Conservation (phyloP, 768 basidiomycete species). For the Chalciporus piperatus region DNA sequence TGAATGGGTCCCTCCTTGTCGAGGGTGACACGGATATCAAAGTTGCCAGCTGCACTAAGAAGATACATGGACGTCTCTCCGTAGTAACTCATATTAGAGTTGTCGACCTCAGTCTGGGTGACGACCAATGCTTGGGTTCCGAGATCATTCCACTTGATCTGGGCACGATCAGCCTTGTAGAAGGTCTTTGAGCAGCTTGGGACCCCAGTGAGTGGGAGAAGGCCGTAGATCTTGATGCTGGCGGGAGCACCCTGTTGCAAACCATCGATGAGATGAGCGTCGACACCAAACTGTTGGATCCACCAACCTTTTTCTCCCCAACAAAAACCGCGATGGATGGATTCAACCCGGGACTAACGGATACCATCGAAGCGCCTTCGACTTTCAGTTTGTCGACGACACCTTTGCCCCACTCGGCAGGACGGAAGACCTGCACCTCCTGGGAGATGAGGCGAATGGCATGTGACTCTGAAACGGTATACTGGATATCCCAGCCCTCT, state of each 20-base stretch:
- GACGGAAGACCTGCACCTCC: conserved; percentile 82
- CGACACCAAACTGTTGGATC: not conserved
- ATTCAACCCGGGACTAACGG: conserved; percentile 81
- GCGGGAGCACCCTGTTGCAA: conserved; percentile 75
- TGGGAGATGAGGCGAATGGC: conserved; percentile 76
- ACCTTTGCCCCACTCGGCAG: conserved; percentile 76
- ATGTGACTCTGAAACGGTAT: conserved; percentile 85
- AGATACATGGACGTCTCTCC: conserved; percentile 96
- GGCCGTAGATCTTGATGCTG: conserved; percentile 77
- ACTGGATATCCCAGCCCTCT: conserved; percentile 90
- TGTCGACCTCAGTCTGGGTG: conserved; percentile 96
- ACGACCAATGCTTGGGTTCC: conserved; percentile 90
- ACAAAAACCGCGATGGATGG: conserved; percentile 90
- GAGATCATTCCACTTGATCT: conserved; percentile 94
- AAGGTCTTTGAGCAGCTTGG: conserved; percentile 90
- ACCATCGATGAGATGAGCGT: no score
- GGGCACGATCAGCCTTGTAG: conserved; percentile 91
- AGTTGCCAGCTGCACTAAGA: conserved; percentile 88
- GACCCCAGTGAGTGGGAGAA: conserved; percentile 54
- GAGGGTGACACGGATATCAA: conserved; percentile 82
- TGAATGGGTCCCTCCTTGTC: conserved; percentile 98
- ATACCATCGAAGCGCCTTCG: conserved; percentile 76
- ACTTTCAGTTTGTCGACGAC: conserved; percentile 79
- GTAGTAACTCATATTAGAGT: conserved; percentile 96
- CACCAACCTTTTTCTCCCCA: conserved; percentile 82